phyloP scores from a whole-genome alignment of 257 asterid genomes.

The Nyctanthes arbortristis region DNA sequence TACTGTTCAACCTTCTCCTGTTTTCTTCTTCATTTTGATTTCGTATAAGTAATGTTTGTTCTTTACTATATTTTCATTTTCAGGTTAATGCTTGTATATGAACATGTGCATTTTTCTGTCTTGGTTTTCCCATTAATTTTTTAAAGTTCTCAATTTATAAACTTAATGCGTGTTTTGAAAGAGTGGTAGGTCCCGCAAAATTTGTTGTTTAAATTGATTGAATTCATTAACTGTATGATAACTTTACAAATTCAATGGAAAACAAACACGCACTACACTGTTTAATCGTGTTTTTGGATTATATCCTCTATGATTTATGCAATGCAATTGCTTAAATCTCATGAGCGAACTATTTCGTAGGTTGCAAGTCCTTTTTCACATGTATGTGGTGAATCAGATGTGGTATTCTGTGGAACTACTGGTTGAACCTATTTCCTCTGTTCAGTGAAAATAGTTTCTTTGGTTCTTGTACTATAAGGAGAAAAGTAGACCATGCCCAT shows the following conservation, averaged over 20 bases:
- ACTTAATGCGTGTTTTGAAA: too few relatives aligned
- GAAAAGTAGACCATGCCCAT: neutral
- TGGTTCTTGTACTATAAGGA: neutral
- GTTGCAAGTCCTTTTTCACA: neutral
- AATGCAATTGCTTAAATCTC: neutral
- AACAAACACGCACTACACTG: too few relatives aligned
- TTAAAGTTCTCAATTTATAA: too few relatives aligned
- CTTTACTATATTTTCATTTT: neutral
- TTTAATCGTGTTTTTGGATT: neutral
- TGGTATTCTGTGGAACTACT: neutral
- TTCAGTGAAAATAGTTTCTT: neutral
- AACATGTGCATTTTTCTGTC: neutral
- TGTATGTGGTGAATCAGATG: neutral
- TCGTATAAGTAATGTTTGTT: slow-evolving; percentile 12
- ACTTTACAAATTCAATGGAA: too few relatives aligned
- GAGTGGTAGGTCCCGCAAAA: too few relatives aligned
- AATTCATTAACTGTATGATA: too few relatives aligned
- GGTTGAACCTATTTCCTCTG: neutral
- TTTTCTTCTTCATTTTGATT: slow-evolving; percentile 18
- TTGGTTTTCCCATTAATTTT: too few relatives aligned
- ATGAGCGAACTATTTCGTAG: neutral
- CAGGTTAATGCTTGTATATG: slow-evolving; percentile 12
- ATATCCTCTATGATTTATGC: neutral
- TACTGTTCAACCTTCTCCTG: slow-evolving; percentile 27
- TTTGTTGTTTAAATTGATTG: too few relatives aligned